These are phyloP conservation scores for Amborella trichopoda DNA, from an alignment of 164 flowering plant species.

Conservation along the genomic window DNA sequence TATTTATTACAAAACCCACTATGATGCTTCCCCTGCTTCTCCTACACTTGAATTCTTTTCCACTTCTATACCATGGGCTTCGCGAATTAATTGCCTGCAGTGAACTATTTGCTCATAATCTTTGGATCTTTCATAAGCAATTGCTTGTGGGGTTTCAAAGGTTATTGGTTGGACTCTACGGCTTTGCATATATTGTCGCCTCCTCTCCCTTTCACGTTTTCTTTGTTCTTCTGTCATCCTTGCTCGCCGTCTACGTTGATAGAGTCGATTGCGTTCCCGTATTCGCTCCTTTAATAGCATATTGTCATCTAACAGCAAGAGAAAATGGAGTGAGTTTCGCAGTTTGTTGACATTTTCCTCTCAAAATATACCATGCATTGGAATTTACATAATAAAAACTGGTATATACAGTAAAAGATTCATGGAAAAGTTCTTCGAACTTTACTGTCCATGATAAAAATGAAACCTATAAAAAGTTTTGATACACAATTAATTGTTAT, in stretches of 20 bases:
- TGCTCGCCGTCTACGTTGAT: slow-evolving; percentile 18
- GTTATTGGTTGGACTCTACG: slow-evolving; percentile 14
- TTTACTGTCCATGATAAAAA: no score
- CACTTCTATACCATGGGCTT: slow-evolving; percentile 7
- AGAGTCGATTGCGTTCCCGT: slow-evolving; percentile 16
- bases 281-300: slow-evolving; percentile 11
- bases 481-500: no score
- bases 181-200: slow-evolving; percentile 19
- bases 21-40: slow-evolving; percentile 15
- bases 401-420: no score
- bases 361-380: no score
- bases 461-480: no score
- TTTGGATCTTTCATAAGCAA: slow-evolving; percentile 4
- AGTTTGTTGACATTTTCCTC: no score
- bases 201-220: slow-evolving; percentile 17
- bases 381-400: no score
- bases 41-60: slow-evolving; percentile 10
- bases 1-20: no score
- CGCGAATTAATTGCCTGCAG: slow-evolving; percentile 13
- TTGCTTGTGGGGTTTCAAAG: slow-evolving; percentile 10
- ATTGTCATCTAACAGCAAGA: slow-evolving; percentile 11
- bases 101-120: slow-evolving; percentile 12
- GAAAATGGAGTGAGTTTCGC: no score
- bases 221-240: slow-evolving; percentile 20
- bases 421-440: no score